Percentiles rank a stretch among this genome's conserved stretches.
Evolutionary conservation across 1,284 basidiomycete species (phyloP).

Genomic region (Pyrrhoderma lamaoense): DNA sequence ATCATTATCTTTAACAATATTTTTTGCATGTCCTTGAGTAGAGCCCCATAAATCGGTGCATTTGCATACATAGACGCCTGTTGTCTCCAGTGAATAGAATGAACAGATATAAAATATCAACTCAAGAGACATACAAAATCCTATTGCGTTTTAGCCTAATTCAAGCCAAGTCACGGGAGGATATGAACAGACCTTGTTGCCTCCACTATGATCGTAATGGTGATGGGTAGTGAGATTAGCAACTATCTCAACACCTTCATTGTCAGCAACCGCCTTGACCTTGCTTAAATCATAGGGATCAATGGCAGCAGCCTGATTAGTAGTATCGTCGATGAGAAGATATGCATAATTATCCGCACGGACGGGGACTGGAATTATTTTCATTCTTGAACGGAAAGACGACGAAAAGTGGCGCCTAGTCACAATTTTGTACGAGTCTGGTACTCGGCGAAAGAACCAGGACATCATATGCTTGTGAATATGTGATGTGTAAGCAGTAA

Average conservation of each 20-base stretch:
- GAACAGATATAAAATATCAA: neutral
- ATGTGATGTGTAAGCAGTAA: too few relatives aligned
- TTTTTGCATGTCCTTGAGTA: constrained; percentile 58
- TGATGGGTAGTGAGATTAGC: constrained; percentile 85
- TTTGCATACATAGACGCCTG: constrained; percentile 49
- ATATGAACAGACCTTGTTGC: constrained; percentile 53
- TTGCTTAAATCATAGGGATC: constrained; percentile 82
- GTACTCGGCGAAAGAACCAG: too few relatives aligned
- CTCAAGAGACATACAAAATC: constrained; percentile 9
- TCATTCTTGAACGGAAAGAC: constrained; percentile 38
- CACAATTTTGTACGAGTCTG: too few relatives aligned
- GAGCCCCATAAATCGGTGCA: constrained; percentile 85
- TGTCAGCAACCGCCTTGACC: constrained; percentile 60
- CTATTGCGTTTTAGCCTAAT: constrained; percentile 13
- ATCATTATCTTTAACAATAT: constrained; percentile 73
- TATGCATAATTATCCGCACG: constrained; percentile 87
- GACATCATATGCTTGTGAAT: too few relatives aligned
- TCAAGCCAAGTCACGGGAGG: neutral
- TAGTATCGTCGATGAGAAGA: constrained; percentile 68
- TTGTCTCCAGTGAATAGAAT: neutral
- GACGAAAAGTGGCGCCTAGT: constrained; percentile 1
- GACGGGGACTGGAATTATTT: constrained; percentile 69
- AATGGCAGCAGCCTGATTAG: constrained; percentile 67
- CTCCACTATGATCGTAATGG: constrained; percentile 87
- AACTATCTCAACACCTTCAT: constrained; percentile 63